These are phyloP conservation scores for Suhomyces atakaporum DNA, from an alignment of 1,139 yeast genomes.

Conservation along the genomic window DNA sequence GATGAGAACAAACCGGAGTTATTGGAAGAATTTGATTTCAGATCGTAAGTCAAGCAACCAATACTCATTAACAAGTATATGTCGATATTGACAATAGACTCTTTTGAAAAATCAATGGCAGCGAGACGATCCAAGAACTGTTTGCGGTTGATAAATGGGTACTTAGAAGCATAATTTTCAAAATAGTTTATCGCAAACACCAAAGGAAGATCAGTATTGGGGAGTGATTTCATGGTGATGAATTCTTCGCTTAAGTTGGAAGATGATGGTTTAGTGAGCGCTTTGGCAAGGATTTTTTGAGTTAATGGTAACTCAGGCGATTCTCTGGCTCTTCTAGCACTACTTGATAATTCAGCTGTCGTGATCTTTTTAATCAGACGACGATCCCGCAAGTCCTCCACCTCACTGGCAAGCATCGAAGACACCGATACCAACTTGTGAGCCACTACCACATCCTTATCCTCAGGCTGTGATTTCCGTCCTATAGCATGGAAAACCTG, in stretches of 20 bases:
- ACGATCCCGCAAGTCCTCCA: conserved; percentile 3
- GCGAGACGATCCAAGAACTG: conserved; percentile 24
- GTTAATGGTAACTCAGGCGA: conserved; percentile 10
- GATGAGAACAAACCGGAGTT: conserved; percentile 24
- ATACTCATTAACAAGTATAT: conserved; percentile 41
- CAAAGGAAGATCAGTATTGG: conserved; percentile 30
- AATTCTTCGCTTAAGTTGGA: conserved; percentile 37
- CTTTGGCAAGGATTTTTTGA: conserved; percentile 11
- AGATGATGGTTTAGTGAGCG: conserved; percentile 7
- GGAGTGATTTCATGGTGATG: conserved; percentile 36
- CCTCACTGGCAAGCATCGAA: conserved; percentile 16
- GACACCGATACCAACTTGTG: conserved; percentile 17
- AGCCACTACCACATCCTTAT: conserved; percentile 8
- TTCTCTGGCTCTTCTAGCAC: conserved; percentile 13
- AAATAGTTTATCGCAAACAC: conserved; percentile 38
- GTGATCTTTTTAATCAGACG: conserved; percentile 11
- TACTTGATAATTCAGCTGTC: conserved; percentile 12
- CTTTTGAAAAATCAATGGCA: conserved; percentile 34
- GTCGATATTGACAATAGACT: conserved; percentile 41
- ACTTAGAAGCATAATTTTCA: conserved; percentile 38
- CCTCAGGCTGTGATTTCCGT: conserved; percentile 1
- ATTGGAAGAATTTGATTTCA: conserved; percentile 18
- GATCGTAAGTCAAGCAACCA: conserved; percentile 42
- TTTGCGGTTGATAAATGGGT: conserved; percentile 37
- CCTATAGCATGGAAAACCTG: conserved; percentile 7